Percentiles rank a stretch among this genome's conserved stretches.
Conservation (phyloP, 176 grass and related monocot genomes). For the Saccharum officinarum region DNA sequence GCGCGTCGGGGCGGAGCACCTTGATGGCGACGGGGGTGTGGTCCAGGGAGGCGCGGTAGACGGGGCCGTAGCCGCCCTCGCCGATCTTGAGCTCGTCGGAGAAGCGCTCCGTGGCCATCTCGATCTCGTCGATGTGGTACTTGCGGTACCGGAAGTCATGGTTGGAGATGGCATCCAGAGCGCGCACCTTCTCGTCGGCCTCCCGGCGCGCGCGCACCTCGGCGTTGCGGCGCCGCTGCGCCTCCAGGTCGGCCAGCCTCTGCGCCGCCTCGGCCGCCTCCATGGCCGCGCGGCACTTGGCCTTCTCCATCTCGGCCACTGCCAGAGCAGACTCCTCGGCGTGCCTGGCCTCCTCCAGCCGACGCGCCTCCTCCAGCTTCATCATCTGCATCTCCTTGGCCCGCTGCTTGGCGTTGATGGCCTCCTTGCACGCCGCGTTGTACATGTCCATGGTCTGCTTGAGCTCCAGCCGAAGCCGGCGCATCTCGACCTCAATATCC, state of each 20-base stretch:
- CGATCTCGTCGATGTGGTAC: slow-evolving; percentile 92
- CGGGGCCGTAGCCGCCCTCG: slow-evolving; percentile 90
- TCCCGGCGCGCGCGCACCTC: slow-evolving; percentile 79
- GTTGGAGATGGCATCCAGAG: slow-evolving; percentile 50
- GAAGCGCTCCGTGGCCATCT: slow-evolving; percentile 79
- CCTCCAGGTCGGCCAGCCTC: slow-evolving; percentile 77
- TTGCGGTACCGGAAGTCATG: slow-evolving; percentile 76
- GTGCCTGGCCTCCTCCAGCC: slow-evolving; percentile 65
- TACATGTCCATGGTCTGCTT: slow-evolving; percentile 99
- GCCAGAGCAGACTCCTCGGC: slow-evolving; percentile 72
- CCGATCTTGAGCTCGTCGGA: slow-evolving; percentile 81
- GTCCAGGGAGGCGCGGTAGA: slow-evolving; percentile 77
- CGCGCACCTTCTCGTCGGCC: slow-evolving; percentile 81
- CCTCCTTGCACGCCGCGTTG: slow-evolving; percentile 88
- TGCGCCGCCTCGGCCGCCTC: slow-evolving; percentile 79
- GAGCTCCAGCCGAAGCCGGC: slow-evolving; percentile 75
- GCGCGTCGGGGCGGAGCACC: slow-evolving; percentile 72
- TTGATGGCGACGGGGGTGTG: slow-evolving; percentile 96
- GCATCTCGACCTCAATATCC: slow-evolving; percentile 80
- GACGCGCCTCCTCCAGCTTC: slow-evolving; percentile 75
- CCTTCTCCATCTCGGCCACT: background rate
- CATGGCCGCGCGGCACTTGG: slow-evolving; percentile 53
- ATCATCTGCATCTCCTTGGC: slow-evolving; percentile 69
- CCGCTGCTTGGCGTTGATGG: slow-evolving; percentile 74
- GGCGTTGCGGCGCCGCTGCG: slow-evolving; percentile 69